These are phyloP conservation scores for Tuber microsphaerosporum DNA, from an alignment of 495 filamentous ascomycete genomes.

Conservation along the genomic window DNA sequence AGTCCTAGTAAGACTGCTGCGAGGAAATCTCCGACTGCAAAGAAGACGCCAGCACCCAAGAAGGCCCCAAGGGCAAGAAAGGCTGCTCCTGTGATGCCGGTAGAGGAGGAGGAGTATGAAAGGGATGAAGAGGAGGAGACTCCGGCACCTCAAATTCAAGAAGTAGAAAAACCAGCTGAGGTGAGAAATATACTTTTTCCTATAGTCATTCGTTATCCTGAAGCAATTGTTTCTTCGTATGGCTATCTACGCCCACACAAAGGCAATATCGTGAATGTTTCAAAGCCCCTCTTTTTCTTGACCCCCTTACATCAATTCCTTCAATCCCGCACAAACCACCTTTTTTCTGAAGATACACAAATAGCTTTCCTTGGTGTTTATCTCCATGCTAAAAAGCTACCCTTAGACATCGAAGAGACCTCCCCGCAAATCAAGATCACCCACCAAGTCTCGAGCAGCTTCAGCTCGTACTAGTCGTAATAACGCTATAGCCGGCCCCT, in stretches of 20 bases:
- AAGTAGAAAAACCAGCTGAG: not conserved
- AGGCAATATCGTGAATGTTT: not conserved
- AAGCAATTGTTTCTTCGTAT: not conserved
- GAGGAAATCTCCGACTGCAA: not conserved
- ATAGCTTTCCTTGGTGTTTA: not conserved
- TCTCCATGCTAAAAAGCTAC: not conserved
- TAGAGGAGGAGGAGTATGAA: constrained; percentile 10
- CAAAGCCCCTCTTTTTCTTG: not conserved
- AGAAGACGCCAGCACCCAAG: not conserved
- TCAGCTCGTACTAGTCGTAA: not conserved
- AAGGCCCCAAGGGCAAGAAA: constrained; percentile 8
- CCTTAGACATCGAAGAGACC: not conserved
- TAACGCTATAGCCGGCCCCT: not conserved
- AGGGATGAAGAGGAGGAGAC: constrained; percentile 12
- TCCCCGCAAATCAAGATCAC: not conserved
- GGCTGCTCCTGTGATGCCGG: constrained; percentile 16
- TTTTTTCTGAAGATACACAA: not conserved
- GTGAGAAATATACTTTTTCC: constrained; percentile 3
- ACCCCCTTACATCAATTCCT: not conserved
- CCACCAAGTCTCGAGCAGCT: not conserved
- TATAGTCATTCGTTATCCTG: not conserved
- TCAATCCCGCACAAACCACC: not conserved
- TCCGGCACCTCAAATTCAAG: constrained; percentile 1
- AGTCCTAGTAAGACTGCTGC: not conserved
- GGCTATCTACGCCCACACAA: not conserved